Percentiles rank a stretch among this genome's conserved stretches.
Evolutionary conservation across 768 basidiomycete species (phyloP).

Genomic region (Xerocomellus amylosporus): DNA sequence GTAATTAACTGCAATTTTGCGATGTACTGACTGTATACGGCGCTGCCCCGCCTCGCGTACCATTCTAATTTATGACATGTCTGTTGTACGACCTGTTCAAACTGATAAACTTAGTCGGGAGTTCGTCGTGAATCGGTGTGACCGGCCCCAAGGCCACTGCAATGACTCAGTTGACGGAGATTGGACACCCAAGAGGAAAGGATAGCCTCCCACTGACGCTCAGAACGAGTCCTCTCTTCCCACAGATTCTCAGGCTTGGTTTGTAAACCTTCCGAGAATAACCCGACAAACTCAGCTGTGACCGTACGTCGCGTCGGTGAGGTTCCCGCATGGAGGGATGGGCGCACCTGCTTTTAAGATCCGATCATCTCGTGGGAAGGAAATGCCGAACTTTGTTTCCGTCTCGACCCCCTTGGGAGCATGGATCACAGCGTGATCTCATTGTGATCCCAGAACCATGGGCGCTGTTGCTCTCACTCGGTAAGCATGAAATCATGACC

Average conservation of each 20-base stretch:
- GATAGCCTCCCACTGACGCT: too few species aligned
- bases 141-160: neutral
- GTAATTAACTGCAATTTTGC: neutral
- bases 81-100: neutral
- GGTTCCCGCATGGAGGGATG: too few species aligned
- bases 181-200: too few species aligned
- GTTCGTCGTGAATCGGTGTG: neutral
- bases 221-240: too few species aligned
- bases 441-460: constrained; percentile 2
- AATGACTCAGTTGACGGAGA: too few species aligned
- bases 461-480: neutral
- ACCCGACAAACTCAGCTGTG: too few species aligned
- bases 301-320: too few species aligned
- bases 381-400: neutral
- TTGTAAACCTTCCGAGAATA: too few species aligned
- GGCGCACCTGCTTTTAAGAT: too few species aligned
- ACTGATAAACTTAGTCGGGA: neutral
- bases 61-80: neutral
- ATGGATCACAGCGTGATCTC: neutral
- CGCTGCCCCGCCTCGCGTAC: neutral
- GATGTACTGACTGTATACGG: constrained; percentile 4
- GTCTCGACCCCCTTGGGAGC: neutral
- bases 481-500: neutral
- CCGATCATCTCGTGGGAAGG: constrained; percentile 9
- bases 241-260: too few species aligned